Evolutionary conservation across 208 protist species (phyloP).

Genomic region (Herpetomonas samuelpessoai): DNA sequence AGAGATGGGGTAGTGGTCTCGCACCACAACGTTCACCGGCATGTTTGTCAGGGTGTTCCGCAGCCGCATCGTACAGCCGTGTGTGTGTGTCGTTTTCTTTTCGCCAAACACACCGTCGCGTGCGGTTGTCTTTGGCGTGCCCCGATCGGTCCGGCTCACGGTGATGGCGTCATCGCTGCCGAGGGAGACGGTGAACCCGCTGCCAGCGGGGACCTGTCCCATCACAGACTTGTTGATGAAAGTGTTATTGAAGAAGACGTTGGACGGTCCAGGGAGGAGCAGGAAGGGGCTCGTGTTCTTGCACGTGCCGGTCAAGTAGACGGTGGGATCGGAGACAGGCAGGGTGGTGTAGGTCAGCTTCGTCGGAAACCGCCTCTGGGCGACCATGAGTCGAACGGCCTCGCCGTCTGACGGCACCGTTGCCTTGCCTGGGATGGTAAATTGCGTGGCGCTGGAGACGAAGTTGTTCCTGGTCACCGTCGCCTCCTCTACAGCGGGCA

Average conservation of each 20-base stretch:
- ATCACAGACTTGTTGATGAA: slow-evolving; percentile 45
- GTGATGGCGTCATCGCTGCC: slow-evolving; percentile 39
- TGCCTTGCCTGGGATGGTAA: slow-evolving; percentile 32
- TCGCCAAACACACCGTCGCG: too few relatives aligned
- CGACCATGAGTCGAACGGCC: slow-evolving; percentile 38
- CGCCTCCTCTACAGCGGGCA: slow-evolving; percentile 15
- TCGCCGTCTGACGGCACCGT: slow-evolving; percentile 47
- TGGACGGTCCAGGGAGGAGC: slow-evolving; percentile 43
- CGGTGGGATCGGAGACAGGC: slow-evolving; percentile 28
- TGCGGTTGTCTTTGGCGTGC: too few relatives aligned
- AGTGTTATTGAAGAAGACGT: slow-evolving; percentile 44
- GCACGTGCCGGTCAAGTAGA: slow-evolving; percentile 34
- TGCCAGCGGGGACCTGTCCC: slow-evolving; percentile 30
- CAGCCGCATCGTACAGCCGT: too few relatives aligned
- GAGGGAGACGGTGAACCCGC: slow-evolving; percentile 45
- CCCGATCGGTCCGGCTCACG: slow-evolving; percentile 26
- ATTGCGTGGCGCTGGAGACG: slow-evolving; percentile 30
- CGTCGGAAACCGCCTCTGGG: slow-evolving; percentile 27
- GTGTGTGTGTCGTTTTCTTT: too few relatives aligned
- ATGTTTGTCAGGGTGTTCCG: slow-evolving; percentile 9
- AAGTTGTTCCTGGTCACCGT: slow-evolving; percentile 15
- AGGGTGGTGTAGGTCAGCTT: slow-evolving; percentile 33
- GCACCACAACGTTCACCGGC: slow-evolving; percentile 38
- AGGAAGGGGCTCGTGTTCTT: slow-evolving; percentile 43
- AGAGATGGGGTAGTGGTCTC: slow-evolving; percentile 50